Evolutionary conservation across 345 rosid genomes (phyloP), one percentile per base, ranked within the genome.

Genomic region (Rhodomyrtus tomentosa): DNA sequence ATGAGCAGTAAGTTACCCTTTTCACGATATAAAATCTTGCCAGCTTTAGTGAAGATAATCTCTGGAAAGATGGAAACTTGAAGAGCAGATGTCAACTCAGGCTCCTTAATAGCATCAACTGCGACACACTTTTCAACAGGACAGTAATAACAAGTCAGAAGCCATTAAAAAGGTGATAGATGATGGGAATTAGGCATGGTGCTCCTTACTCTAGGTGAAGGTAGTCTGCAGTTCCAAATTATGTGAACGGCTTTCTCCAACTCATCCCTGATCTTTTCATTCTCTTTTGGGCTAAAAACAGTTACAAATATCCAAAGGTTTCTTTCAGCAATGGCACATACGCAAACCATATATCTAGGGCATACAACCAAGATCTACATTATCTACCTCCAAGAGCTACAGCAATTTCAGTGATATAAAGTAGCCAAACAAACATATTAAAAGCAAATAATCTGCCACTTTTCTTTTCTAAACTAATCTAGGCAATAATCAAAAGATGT

Each of bases 141-240:
- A 50, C 55, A 80, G 85, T 24, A 9, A 81, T 55, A 9, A 54
- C 87, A 56, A 87, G 82, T 55, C 81, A 82, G 49, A 88, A 81
- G 4, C 68, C 3, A 73, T 45, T 40, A 32, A 50, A 51, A 73
- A 38, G 73, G 29, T 40, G 36, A 50, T 14, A 1, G 50, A n/a
- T 27, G 51, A 18, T 27, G 16, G 51, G 32, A 29, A n/a, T 52
- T 29, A 51, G 40, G 36, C 29, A 86, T 68, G 20, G 84, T 79
- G 25, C 3, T 18, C 81, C 94, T 86, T 89, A 96, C 99, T 86
- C 99, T 89, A 56, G 99, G 98, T 50, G 96, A 94, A 82, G 99
- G 98, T 85, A 96, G 92, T 82, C 95, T 89, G 92, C 98, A 95
- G 85, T 92, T 93, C 98, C 99, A 96, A 82, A 96, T 95, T 84